Percentiles rank a stretch among this genome's conserved stretches.
phyloP scores from a whole-genome alignment of 768 basidiomycete species.

The Hericium alpestre region DNA sequence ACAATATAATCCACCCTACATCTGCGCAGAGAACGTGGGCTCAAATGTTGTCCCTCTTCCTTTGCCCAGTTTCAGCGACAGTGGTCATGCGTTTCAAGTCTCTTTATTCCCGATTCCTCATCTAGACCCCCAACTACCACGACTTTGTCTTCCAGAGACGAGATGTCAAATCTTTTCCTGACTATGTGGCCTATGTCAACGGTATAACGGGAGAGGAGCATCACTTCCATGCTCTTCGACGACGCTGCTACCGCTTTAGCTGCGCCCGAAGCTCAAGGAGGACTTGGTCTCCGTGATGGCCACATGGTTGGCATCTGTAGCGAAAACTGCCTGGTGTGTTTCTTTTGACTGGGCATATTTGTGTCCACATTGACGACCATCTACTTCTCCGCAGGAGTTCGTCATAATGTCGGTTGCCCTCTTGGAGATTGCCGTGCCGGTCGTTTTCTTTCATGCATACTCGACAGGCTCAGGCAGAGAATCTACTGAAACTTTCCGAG shows the following conservation, averaged over 20 bases:
- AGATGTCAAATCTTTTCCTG: conserved; percentile 28
- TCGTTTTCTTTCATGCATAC: conserved; percentile 42
- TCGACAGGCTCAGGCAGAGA: conserved; percentile 42
- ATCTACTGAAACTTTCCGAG: conserved; percentile 36
- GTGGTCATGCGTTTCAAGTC: neutral
- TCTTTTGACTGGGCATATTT: neutral
- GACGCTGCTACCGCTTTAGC: conserved; percentile 46
- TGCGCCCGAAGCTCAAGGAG: conserved; percentile 33
- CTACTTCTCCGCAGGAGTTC: conserved; percentile 33
- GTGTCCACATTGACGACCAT: no score
- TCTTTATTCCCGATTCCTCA: neutral
- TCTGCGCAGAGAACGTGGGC: no score
- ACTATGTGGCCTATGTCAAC: conserved; percentile 49
- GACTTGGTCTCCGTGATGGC: conserved; percentile 38
- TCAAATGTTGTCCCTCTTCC: no score
- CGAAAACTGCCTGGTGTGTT: conserved; percentile 55
- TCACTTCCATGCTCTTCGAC: conserved; percentile 36
- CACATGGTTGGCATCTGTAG: conserved; percentile 64
- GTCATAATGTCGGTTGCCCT: conserved; percentile 40
- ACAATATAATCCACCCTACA: no score
- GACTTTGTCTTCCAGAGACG: conserved; percentile 1
- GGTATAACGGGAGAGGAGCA: conserved; percentile 35
- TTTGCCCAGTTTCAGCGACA: no score
- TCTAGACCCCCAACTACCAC: conserved; percentile 2
- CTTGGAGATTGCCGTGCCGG: conserved; percentile 38